Evolutionary conservation across 352 stramenopile species (phyloP).

Genomic region (Globisporangium splendens): DNA sequence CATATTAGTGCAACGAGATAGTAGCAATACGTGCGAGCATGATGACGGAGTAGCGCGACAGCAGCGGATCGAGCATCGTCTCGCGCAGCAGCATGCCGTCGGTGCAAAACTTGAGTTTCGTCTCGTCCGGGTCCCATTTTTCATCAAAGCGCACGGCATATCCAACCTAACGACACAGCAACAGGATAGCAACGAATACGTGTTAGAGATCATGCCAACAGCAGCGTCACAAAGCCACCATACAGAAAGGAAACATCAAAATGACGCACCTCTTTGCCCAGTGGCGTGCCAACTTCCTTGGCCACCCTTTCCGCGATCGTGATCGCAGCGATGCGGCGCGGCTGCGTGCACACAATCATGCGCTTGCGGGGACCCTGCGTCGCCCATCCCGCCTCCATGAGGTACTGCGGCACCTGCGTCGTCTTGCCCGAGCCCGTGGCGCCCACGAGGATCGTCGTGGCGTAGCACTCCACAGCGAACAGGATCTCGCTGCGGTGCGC

Average conservation of each 20-base stretch:
- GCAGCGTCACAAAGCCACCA: no score
- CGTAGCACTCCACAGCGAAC: conserved; percentile 85
- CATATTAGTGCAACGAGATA: no score
- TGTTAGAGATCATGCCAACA: no score
- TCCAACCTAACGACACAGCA: no score
- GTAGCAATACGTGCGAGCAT: conserved; percentile 50
- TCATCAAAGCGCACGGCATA: conserved; percentile 99
- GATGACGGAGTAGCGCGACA: conserved; percentile 77
- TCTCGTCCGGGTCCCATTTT: conserved; percentile 78
- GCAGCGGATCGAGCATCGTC: conserved; percentile 76
- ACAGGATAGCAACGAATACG: no score
- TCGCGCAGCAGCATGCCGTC: conserved; percentile 99
- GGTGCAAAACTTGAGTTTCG: conserved; percentile 99
- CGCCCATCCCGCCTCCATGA: conserved; percentile 89
- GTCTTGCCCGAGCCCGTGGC: conserved; percentile 92
- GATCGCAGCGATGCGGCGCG: conserved; percentile 96
- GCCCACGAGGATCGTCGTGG: conserved; percentile 89
- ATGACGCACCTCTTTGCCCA: conserved; percentile 89
- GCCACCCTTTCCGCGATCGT: conserved; percentile 97
- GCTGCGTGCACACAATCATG: conserved; percentile 90
- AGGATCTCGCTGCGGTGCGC: conserved; percentile 89
- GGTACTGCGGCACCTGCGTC: conserved; percentile 92
- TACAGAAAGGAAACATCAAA: no score
- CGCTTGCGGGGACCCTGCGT: conserved; percentile 10
- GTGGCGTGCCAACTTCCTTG: conserved; percentile 93